phyloP scores from a whole-genome alignment of 305 asterid genomes.

The Rubia balearica region DNA sequence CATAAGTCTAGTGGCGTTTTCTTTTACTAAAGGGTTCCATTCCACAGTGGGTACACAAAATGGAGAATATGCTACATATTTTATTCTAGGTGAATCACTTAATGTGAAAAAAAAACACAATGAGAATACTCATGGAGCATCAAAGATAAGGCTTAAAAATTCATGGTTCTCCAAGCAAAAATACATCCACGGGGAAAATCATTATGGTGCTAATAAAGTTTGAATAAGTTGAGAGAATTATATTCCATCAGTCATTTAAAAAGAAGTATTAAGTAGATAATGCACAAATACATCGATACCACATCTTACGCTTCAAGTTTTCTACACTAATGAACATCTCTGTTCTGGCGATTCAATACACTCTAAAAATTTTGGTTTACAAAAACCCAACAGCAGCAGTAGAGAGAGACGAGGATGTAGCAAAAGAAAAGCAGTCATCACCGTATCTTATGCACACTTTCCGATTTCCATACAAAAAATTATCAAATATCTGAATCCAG shows the following conservation, averaged over 20 bases:
- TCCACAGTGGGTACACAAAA: not conserved
- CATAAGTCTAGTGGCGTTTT: not conserved
- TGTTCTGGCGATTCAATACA: not conserved
- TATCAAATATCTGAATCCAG: not conserved
- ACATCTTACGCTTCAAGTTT: not conserved
- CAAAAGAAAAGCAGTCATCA: not conserved
- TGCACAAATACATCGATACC: not conserved
- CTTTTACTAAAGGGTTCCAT: not conserved
- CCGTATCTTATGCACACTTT: not conserved
- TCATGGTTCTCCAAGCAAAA: not conserved
- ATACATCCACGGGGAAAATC: not conserved
- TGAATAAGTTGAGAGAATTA: not conserved
- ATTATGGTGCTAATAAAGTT: not conserved
- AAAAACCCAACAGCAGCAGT: not conserved
- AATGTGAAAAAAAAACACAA: not conserved
- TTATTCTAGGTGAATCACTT: not conserved
- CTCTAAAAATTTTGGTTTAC: not conserved
- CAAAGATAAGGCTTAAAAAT: not conserved
- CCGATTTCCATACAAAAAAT: not conserved
- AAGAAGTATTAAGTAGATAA: not conserved
- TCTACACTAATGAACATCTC: not conserved
- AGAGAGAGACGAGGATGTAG: not conserved
- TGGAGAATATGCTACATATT: not conserved
- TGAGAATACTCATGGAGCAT: too few relatives aligned
- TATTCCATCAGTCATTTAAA: not conserved